phyloP scores from a whole-genome alignment of 441 rosid genomes.

The Erodium moschatum region DNA sequence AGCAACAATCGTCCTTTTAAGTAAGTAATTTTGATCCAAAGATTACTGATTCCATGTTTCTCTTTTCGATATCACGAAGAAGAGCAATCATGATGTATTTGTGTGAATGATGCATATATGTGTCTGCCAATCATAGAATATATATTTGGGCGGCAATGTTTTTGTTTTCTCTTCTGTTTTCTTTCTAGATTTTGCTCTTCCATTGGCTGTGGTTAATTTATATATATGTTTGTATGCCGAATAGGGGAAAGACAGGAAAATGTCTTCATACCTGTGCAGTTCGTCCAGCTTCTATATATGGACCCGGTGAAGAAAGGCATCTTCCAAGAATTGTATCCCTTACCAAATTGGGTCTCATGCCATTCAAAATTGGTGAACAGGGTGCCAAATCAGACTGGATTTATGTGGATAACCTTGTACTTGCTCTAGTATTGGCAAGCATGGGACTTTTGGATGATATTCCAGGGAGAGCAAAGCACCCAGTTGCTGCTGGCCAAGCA shows the following conservation, averaged over 20 bases:
- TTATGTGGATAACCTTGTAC: slow-evolving; percentile 76
- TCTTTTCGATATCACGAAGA: background rate
- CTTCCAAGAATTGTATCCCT: slow-evolving; percentile 70
- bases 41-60: background rate
- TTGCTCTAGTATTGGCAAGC: slow-evolving; percentile 71
- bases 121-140: background rate
- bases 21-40: slow-evolving; percentile 32
- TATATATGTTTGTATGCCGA: slow-evolving; percentile 14
- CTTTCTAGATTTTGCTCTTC: background rate
- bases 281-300: slow-evolving; percentile 92
- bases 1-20: slow-evolving; percentile 61
- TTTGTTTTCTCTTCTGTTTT: background rate
- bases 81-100: background rate
- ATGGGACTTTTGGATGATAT: slow-evolving; percentile 86
- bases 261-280: slow-evolving; percentile 65
- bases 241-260: slow-evolving; percentile 44
- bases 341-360: slow-evolving; percentile 58
- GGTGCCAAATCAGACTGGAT: slow-evolving; percentile 81
- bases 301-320: slow-evolving; percentile 93
- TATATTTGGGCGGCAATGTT: background rate
- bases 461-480: slow-evolving; percentile 51
- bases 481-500: slow-evolving; percentile 85
- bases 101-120: background rate
- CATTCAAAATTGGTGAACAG: slow-evolving; percentile 59
- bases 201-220: slow-evolving; percentile 8